Evolutionary conservation across 2,329 filamentous ascomycete genomes (phyloP), one percentile per base, ranked within the genome.

Genomic region (Pseudogymnoascus sp.): DNA sequence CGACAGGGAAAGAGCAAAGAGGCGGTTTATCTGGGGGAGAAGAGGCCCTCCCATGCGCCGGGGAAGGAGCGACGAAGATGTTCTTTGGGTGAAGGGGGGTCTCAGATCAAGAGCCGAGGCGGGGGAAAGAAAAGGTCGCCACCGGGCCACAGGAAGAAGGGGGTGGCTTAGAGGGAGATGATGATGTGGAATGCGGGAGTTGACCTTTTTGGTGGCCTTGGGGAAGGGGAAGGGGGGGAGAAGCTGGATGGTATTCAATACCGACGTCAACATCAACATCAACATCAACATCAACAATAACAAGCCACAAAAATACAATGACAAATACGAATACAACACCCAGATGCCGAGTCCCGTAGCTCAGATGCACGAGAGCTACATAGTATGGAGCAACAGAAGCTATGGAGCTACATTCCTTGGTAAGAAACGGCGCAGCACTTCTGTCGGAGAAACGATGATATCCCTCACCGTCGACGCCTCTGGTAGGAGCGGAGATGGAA

Each of bases 391-490:
- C 21, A 45, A n/a, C 18, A 13, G 6, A 21, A 45, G 40, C 40
- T 45, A 45, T 45, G 40, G 40, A 45, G 40, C 40, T 45, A 45
- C 21, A 45, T 45, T n/a, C 40, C 40, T 45, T 45, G 40, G 40
- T 27, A 45, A 45, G 40, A 45, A 45, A 27, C 40, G 40, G 40
- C 40, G 12, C 40, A 45, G 64, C 52, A 62, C 64, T 36, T 35
- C 61, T 39, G 33, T 31, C 15, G 61, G 70, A 58, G 69, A 72
- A 58, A 75, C 73, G 66, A 73, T 70, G 65, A 45, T 45, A 45
- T 45, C 40, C 40, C 40, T 45, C 40, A 45, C 40, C 21, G 40
- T 45, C 40, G 21, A 27, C 10, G 40, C 5, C 10, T n/a, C 10
- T 27, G 40, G 40, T 45, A 45, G 40, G 40, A 45, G 40, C 40